phyloP scores from a whole-genome alignment of 208 protist species.

The Trypanosoma theileri region DNA sequence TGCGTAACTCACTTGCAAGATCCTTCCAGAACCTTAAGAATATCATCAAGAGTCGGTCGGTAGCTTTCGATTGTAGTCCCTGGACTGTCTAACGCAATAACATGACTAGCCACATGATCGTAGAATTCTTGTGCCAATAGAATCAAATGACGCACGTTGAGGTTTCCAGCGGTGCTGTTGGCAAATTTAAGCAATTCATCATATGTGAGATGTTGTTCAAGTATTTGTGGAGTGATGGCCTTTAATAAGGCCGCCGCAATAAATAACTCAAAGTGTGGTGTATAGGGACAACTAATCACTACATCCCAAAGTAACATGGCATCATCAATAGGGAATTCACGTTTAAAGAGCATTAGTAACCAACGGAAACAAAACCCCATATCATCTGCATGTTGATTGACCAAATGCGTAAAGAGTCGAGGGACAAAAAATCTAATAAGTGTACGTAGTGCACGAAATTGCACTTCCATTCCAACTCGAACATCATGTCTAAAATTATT shows the following conservation, averaged over 20 bases:
- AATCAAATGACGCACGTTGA: slow-evolving; percentile 55
- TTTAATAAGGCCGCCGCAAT: slow-evolving; percentile 62
- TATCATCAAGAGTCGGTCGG: slow-evolving; percentile 39
- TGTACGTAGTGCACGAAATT: slow-evolving; percentile 42
- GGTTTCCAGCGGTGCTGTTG: slow-evolving; percentile 45
- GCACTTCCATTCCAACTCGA: slow-evolving; percentile 42
- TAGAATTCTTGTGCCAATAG: slow-evolving; percentile 63
- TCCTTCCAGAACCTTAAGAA: slow-evolving; percentile 28
- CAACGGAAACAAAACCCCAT: slow-evolving; percentile 91
- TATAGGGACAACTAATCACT: slow-evolving; percentile 70
- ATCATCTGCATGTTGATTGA: slow-evolving; percentile 40
- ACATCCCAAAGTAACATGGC: slow-evolving; percentile 87
- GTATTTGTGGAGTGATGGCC: slow-evolving; percentile 48
- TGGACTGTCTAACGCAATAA: slow-evolving; percentile 6
- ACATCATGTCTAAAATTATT: slow-evolving; percentile 62
- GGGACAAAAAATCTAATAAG: slow-evolving; percentile 64
- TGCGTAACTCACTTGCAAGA: neutral
- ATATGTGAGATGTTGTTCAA: slow-evolving; percentile 42
- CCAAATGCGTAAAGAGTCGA: slow-evolving; percentile 59
- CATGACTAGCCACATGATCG: slow-evolving; percentile 35
- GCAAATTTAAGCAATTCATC: slow-evolving; percentile 68
- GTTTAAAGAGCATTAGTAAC: slow-evolving; percentile 84
- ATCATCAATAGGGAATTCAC: slow-evolving; percentile 72
- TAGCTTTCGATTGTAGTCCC: neutral
- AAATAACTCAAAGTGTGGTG: slow-evolving; percentile 67